Conservation (phyloP, 1,139 yeast genomes). For the Taphrina flavorubra region DNA sequence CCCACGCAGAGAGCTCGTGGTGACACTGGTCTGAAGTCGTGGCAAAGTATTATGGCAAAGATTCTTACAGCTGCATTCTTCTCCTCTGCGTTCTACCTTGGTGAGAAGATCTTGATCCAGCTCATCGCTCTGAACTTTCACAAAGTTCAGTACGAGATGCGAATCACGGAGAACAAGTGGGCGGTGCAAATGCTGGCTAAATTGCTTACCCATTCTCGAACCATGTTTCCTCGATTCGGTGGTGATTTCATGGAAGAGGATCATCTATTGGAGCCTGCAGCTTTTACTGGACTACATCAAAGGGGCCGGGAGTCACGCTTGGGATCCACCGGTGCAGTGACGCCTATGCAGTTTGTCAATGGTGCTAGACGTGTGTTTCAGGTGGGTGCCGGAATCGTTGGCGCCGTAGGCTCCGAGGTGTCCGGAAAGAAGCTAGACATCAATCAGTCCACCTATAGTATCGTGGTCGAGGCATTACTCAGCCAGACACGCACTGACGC, state of each 20-base stretch:
- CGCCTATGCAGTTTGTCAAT: conserved; percentile 39
- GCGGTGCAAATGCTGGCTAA: conserved; percentile 50
- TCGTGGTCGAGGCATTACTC: conserved; percentile 53
- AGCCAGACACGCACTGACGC: conserved; percentile 50
- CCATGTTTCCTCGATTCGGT: conserved; percentile 53
- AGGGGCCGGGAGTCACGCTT: conserved; percentile 14
- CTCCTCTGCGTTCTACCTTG: conserved; percentile 52
- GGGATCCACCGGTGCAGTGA: conserved; percentile 30
- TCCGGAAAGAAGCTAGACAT: conserved; percentile 41
- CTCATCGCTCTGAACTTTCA: conserved; percentile 56
- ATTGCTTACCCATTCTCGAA: conserved; percentile 52
- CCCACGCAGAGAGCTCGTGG: conserved; percentile 47
- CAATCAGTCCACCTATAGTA: conserved; percentile 47
- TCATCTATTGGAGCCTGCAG: conserved; percentile 40
- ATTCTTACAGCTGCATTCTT: conserved; percentile 54
- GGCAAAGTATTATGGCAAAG: conserved; percentile 53
- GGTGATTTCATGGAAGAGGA: conserved; percentile 55
- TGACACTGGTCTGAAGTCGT: conserved; percentile 49
- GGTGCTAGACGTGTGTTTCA: conserved; percentile 50
- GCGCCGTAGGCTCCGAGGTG: conserved; percentile 50
- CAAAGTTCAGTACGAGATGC: conserved; percentile 53
- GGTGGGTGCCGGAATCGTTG: conserved; percentile 50
- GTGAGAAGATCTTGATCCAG: conserved; percentile 54
- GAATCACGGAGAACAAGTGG: conserved; percentile 54
- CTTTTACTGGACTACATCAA: conserved; percentile 17